Percentiles rank a stretch among this genome's conserved stretches.
Conservation (phyloP, 1,139 yeast genomes). For the Candida albicans region DNA sequence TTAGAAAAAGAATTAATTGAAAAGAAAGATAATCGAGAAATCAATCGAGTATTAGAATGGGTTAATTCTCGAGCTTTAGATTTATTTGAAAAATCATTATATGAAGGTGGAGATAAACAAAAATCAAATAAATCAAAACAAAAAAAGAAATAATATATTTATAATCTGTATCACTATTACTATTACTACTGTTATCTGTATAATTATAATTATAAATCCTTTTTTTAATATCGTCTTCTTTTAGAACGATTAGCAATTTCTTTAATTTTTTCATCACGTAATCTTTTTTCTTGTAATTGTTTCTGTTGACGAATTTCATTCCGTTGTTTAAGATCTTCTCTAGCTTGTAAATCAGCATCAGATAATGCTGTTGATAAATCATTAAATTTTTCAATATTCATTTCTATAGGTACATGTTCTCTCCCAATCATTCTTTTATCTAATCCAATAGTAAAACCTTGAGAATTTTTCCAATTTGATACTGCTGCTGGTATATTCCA, state of each 20-base stretch:
- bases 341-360: constrained; percentile 69
- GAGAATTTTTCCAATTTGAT: constrained; percentile 95
- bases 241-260: constrained; percentile 46
- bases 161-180: constrained; percentile 1
- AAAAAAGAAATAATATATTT: constrained; percentile 15
- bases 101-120: constrained; percentile 53
- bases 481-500: constrained; percentile 93
- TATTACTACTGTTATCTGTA: not conserved
- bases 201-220: constrained; percentile 2
- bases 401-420: constrained; percentile 40
- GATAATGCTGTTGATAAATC: constrained; percentile 71
- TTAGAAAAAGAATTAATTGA: constrained; percentile 30
- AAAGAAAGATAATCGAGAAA: constrained; percentile 38
- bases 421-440: constrained; percentile 73
- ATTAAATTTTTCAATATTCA: constrained; percentile 61
- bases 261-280: constrained; percentile 68
- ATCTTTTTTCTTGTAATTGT: constrained; percentile 22
- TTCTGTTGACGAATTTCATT: constrained; percentile 59
- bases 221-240: constrained; percentile 19
- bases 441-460: constrained; percentile 81
- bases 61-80: constrained; percentile 59
- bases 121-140: constrained; percentile 26
- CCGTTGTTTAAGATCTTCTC: constrained; percentile 65
- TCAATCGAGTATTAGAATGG: constrained; percentile 57
- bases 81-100: constrained; percentile 50